Evolutionary conservation across 352 stramenopile genomes (phyloP).

Genomic region (Globisporangium cystogenes): DNA sequence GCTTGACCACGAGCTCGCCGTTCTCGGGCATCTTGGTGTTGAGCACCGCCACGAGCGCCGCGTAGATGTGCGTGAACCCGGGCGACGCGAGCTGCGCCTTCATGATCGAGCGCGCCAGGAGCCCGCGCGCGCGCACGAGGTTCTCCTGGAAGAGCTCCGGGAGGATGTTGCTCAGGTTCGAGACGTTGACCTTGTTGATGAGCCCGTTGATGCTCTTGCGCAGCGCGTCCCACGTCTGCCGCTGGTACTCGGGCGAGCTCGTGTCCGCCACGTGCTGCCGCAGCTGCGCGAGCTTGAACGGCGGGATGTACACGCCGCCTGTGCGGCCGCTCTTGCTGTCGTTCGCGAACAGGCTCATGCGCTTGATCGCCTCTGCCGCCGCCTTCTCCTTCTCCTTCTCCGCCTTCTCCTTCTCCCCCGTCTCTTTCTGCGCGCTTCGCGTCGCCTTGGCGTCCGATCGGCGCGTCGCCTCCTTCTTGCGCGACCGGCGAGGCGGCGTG

Average conservation of each 20-base stretch:
- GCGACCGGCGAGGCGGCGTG: slow-evolving; percentile 15
- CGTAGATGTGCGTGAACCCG: slow-evolving; percentile 96
- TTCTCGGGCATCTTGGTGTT: slow-evolving; percentile 99
- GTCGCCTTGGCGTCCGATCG: background rate
- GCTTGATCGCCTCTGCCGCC: slow-evolving; percentile 7
- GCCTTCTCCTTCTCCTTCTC: background rate
- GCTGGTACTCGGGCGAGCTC: slow-evolving; percentile 79
- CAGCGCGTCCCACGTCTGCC: slow-evolving; percentile 94
- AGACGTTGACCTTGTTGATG: slow-evolving; percentile 96
- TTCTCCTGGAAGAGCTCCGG: slow-evolving; percentile 98
- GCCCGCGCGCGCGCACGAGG: slow-evolving; percentile 93
- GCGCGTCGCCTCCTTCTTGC: slow-evolving; percentile 7
- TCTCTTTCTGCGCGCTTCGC: slow-evolving; percentile 1
- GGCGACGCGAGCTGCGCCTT: slow-evolving; percentile 95
- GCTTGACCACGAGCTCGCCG: slow-evolving; percentile 92
- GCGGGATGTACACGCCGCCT: slow-evolving; percentile 90
- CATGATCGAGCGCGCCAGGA: slow-evolving; percentile 94
- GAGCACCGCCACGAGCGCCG: slow-evolving; percentile 95
- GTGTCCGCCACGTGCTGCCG: slow-evolving; percentile 45
- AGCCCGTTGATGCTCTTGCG: slow-evolving; percentile 97
- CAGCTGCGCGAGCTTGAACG: slow-evolving; percentile 89
- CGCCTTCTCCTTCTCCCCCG: background rate
- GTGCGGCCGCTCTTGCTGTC: slow-evolving; percentile 59
- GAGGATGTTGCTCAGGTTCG: slow-evolving; percentile 95
- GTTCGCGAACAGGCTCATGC: slow-evolving; percentile 27